Percentiles rank a stretch among this genome's conserved stretches.
These are phyloP conservation scores for Auxenochlorella pyrenoidosa DNA, from an alignment of 139 green algal species.

Conservation along the genomic window DNA sequence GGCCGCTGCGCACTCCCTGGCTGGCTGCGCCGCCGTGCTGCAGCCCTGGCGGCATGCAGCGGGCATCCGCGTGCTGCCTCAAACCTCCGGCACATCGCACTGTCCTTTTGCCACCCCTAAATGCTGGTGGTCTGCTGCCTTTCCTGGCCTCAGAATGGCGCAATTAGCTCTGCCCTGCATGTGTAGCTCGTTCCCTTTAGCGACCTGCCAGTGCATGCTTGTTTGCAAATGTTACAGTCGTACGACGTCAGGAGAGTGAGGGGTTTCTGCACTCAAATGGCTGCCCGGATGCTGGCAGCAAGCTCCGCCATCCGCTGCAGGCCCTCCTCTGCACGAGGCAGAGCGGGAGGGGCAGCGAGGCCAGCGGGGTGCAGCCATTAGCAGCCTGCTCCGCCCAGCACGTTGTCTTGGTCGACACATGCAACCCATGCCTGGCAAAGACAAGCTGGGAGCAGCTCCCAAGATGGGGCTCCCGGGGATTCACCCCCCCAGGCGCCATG, in stretches of 20 bases:
- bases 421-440: not conserved
- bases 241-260: not conserved
- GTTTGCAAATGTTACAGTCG: not conserved
- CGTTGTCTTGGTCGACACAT: no score
- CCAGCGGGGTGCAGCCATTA: not conserved
- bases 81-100: no score
- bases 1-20: no score
- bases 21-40: no score
- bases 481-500: no score
- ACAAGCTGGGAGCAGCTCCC: not conserved
- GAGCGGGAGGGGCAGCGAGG: not conserved
- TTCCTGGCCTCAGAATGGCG: not conserved
- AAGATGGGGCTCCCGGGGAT: no score
- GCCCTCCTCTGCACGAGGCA: constrained; percentile 60
- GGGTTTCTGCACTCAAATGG: constrained; percentile 10
- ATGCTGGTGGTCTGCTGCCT: not conserved
- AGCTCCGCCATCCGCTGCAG: constrained; percentile 70
- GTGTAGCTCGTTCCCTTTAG: no score
- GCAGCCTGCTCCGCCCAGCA: no score
- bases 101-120: no score
- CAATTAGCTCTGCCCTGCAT: not conserved
- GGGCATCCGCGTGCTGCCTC: no score
- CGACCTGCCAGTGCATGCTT: not conserved
- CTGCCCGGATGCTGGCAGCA: constrained; percentile 58
- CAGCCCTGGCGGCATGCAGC: no score